Evolutionary conservation across 2,329 filamentous ascomycete genomes (phyloP).

Genomic region (Neonectria sp.): DNA sequence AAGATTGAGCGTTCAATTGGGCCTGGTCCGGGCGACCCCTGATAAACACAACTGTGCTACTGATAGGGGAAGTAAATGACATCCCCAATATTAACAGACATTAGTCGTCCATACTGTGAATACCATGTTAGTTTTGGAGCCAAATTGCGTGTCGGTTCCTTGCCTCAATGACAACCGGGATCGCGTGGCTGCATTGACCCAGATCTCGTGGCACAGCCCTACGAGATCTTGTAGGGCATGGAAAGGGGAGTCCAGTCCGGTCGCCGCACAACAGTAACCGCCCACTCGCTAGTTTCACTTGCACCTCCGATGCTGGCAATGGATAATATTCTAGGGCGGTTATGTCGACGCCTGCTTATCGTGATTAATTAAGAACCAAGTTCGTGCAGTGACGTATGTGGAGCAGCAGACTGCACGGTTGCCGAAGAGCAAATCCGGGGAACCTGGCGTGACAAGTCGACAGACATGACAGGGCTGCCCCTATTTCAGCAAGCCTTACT

Average conservation of each 20-base stretch:
- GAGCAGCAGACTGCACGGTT: background rate
- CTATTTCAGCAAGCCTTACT: background rate
- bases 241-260: background rate
- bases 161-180: background rate
- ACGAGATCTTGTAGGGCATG: background rate
- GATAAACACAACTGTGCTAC: background rate
- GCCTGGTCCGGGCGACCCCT: too few relatives aligned
- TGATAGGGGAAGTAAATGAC: background rate
- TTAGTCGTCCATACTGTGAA: background rate
- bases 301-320: background rate
- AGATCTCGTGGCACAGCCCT: background rate
- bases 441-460: slow-evolving; percentile 14
- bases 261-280: background rate
- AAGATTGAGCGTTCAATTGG: too few relatives aligned
- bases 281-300: background rate
- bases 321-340: background rate
- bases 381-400: background rate
- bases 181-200: background rate
- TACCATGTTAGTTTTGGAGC: background rate
- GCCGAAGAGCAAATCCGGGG: slow-evolving; percentile 9
- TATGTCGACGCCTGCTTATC: background rate
- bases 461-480: background rate
- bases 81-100: background rate
- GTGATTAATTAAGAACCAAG: background rate
- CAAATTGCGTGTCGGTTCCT: too few relatives aligned